Evolutionary conservation across 768 basidiomycete species (phyloP), one percentile per base, ranked within the genome.

Genomic region (Russula griseocarnosa): DNA sequence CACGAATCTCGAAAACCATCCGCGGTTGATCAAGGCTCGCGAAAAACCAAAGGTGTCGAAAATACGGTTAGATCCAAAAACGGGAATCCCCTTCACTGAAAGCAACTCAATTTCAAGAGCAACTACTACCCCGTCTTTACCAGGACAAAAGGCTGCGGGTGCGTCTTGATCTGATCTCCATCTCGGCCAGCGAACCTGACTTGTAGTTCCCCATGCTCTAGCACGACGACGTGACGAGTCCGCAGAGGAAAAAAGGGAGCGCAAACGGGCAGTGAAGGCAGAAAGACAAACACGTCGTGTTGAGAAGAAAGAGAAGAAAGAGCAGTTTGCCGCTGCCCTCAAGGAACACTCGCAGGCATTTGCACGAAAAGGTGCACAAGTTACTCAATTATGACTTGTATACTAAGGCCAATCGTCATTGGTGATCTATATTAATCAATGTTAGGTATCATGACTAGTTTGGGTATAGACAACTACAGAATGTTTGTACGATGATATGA

Each of bases 1-100:
- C 72, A 89, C 93, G n/a, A 99, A 97, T 71, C 80, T 98, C 8
- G 97, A 97, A 73, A 99, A 99, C 71, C 97, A 98, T 73, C 97
- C 97, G 0, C 84, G 88, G 10, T 77, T 97, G 36, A 94, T 99
- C 63, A 82, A 85, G 28, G 84, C 86, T 22, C 79, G 86, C 38
- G 80, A 84, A 63, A 71, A 75, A 46, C 80, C 78, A 70, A 75
- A 77, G 24, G 79, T 82, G 0, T 79, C 86, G 0, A 88, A 83
- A 73, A 92, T 95, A 67, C 71, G 74, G 32, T 76, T 95, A 32
- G 87, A 96, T 71, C 80, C 85, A 1, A 86, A 83, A 67, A 93
- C 90, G 0, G 93, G 92, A 3, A 76, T 94, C 10, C 94, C 93
- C 3, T 73, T 77, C 32, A 77, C 88, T 30, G 68, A 73, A 9